These are phyloP conservation scores for Blastobotrys niveus DNA, from an alignment of 1,139 yeast genomes.

Conservation along the genomic window DNA sequence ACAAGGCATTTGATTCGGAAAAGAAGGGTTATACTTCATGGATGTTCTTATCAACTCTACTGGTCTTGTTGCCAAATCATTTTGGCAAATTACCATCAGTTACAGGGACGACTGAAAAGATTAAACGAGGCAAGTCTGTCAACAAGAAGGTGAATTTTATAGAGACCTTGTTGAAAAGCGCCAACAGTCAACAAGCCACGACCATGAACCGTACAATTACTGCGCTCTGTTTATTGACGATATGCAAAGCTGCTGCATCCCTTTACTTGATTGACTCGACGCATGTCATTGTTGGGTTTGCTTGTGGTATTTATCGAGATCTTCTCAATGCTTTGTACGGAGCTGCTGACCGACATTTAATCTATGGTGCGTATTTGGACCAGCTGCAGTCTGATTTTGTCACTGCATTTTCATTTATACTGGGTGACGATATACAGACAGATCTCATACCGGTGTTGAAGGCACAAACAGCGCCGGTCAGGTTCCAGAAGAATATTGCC, in stretches of 20 bases:
- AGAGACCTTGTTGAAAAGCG: conserved; percentile 12
- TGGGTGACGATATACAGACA: conserved; percentile 14
- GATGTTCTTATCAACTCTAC: conserved; percentile 32
- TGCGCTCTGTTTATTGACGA: conserved; percentile 24
- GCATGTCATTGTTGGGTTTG: conserved; percentile 44
- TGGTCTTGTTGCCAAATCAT: conserved; percentile 30
- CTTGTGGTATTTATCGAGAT: conserved; percentile 37
- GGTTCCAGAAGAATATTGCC: conserved; percentile 21
- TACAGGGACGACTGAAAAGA: background rate
- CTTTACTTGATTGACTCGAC: conserved; percentile 43
- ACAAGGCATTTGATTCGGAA: conserved; percentile 20
- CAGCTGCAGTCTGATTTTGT: conserved; percentile 26
- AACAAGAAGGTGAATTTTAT: conserved; percentile 15
- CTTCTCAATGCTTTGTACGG: conserved; percentile 27
- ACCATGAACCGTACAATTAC: conserved; percentile 40
- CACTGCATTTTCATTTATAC: conserved; percentile 19
- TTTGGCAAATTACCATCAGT: background rate
- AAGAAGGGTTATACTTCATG: conserved; percentile 22
- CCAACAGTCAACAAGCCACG: background rate
- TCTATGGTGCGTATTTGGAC: conserved; percentile 21
- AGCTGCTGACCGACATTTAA: conserved; percentile 22
- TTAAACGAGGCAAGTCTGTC: background rate
- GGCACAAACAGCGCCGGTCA: conserved; percentile 16
- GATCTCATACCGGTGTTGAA: conserved; percentile 20
- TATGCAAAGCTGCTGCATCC: conserved; percentile 39